A percentile compares a stretch with the other conserved stretches of the same genome.
phyloP scores from a whole-genome alignment of 345 rosid species.

The Acer negundo region DNA sequence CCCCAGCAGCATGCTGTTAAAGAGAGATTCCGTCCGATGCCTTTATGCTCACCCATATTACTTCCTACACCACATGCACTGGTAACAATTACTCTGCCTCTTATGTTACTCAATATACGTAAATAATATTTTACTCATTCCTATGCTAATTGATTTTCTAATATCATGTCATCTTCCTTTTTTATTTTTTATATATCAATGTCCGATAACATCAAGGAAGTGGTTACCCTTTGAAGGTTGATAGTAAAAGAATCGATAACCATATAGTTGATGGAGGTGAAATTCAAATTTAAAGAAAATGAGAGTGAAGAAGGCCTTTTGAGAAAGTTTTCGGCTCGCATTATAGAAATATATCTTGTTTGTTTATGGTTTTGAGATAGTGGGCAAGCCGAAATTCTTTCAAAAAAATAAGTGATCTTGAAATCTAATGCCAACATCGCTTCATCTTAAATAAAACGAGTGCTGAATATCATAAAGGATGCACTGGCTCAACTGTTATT shows the following conservation, averaged over 20 bases:
- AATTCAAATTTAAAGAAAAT: not conserved
- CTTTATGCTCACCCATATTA: slow-evolving; percentile 79
- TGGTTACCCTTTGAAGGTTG: not conserved
- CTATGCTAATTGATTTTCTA: not conserved
- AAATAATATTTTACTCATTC: not conserved
- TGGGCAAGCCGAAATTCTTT: slow-evolving; percentile 9
- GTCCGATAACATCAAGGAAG: not conserved
- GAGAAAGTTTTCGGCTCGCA: not conserved
- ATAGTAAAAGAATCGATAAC: not conserved
- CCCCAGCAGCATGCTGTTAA: slow-evolving; percentile 51
- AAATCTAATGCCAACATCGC: slow-evolving; percentile 12
- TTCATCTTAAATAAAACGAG: slow-evolving; percentile 1
- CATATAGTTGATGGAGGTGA: not conserved
- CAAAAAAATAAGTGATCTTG: not conserved
- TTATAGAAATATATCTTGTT: slow-evolving; percentile 9
- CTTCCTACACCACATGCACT: slow-evolving; percentile 92
- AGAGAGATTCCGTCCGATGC: slow-evolving; percentile 97
- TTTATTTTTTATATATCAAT: not conserved
- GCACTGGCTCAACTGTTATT: slow-evolving; percentile 19
- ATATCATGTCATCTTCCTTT: not conserved
- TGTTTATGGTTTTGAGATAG: slow-evolving; percentile 4
- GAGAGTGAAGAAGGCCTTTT: not conserved
- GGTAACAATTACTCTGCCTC: slow-evolving; percentile 43
- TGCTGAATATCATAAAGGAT: not conserved
- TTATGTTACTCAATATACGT: not conserved